Evolutionary conservation across 176 grass and related monocot species (phyloP), one percentile per base, ranked within the genome.

Genomic region (Saccharum officinarum): DNA sequence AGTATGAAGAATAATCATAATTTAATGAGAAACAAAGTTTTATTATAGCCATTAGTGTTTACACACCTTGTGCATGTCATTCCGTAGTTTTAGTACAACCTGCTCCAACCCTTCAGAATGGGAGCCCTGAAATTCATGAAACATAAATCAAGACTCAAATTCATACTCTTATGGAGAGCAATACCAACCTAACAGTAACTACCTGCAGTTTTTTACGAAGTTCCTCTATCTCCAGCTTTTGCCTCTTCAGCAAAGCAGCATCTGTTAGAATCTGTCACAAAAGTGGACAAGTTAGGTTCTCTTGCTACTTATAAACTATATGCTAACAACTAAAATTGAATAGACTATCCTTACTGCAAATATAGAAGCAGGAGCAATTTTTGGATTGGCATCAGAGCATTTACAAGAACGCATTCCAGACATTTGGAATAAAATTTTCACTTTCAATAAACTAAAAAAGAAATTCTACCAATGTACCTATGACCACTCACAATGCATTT

Each of bases 101-200:
- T 99, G 97, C 82, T 99, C 97, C 54, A 99, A 75, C 28, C 89
- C 94, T 88, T 92, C 97, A 34, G 94, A 99, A 85, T 99, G 93
- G 71, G 97, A 99, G 34, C 93, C 97, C 97, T 99, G 83, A 82
- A 80, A 91, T 88, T 64, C 37, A 90, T 50, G 22, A 71, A 85
- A 86, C 36, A 67, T n/a, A 47, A 6, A 3, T 84, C 34, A 62
- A 79, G 36, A 83, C 8, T 83, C 36, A 42, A 82, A 50, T 79
- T 41, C 50, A 2, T 76, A 61, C 40, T n/a, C 1, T 68, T 76
- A 61, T 70, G 7, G 5, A 41, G 30, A 31, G 55, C 12, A 83
- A 66, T 67, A 31, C 39, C 22, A 94, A 68, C 82, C 41, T 61
- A 90, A 67, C 28, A 76, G 18, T 62, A 92, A 74, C 69, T 59